Evolutionary conservation across 352 stramenopile species (phyloP), one percentile per base, ranked within the genome.

Genomic region (Phytopythium chamaehyphon): DNA sequence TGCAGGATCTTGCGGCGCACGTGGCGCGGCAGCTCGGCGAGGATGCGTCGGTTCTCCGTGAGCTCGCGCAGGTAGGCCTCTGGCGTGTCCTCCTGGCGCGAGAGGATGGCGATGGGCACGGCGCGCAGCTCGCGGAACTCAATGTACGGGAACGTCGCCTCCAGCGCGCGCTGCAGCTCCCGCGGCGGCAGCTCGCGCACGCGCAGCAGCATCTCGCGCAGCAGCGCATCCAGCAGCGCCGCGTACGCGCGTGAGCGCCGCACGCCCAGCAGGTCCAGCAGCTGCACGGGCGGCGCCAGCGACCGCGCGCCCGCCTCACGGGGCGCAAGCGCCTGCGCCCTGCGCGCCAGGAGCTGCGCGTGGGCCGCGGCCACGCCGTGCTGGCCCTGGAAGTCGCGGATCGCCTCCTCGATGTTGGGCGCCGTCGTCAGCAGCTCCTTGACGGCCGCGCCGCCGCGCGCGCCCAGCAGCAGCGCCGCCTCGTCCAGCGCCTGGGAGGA

Each of bases 91-190:
- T 89, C 71, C 49, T 95, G 85, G 21, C 76, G 66, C 23, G 82
- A 71, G 16, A 95, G 64, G 40, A 95, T 86, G 40, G 85, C 83
- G 46, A 95, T 92, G 16, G 83, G 83, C 52, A 95, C 84, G 22
- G 78, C 71, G 40, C 83, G 77, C 28, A 95, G 73, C 67, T 95
- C 85, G 35, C 81, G 81, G 55, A 92, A 92, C 59, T 95, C 85
- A 61, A 95, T 90, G 39, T 92, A 95, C 28, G 85, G 82, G 54
- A 95, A 95, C 16, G 85, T 95, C 39, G 71, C 68, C 57, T 93
- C 83, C 8, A 95, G 61, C 40, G 90, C 59, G 19, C 71, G 66
- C 26, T 84, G 73, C 21, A 95, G 63, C 43, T 95, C 75, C 14
- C 71, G 70, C 59, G 90, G 78, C 11, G 75, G 71, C 19, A 91